Evolutionary conservation across 1,284 basidiomycete species (phyloP).

Genomic region (Cutaneotrichosporon daszewskae): DNA sequence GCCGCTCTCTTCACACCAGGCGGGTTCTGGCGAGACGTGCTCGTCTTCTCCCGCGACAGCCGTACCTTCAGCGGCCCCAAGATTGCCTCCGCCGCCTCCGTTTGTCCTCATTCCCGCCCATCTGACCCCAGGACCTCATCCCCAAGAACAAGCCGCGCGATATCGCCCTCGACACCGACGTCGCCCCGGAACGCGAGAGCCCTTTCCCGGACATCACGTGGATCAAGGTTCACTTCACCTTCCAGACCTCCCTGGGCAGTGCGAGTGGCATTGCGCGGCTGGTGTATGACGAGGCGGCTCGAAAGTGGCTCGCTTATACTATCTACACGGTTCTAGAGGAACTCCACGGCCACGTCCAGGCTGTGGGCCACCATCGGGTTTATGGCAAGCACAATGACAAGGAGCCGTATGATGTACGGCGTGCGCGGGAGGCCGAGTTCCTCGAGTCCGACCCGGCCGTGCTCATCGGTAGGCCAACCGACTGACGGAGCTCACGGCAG

Average conservation of each 20-base stretch:
- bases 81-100: constrained; percentile 27
- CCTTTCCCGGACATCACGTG: constrained; percentile 58
- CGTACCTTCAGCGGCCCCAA: constrained; percentile 25
- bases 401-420: constrained; percentile 27
- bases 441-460: constrained; percentile 49
- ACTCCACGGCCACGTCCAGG: constrained; percentile 54
- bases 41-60: constrained; percentile 35
- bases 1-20: constrained; percentile 3
- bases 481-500: constrained; percentile 4
- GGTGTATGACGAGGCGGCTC: constrained; percentile 51
- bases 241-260: constrained; percentile 54
- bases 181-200: constrained; percentile 45
- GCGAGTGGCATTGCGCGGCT: constrained; percentile 56
- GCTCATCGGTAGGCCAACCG: constrained; percentile 15
- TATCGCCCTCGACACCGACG: constrained; percentile 49
- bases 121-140: constrained; percentile 43
- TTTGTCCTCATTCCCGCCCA: constrained; percentile 3
- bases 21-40: constrained; percentile 15
- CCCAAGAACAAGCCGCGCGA: constrained; percentile 41
- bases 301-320: constrained; percentile 58
- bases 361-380: constrained; percentile 44
- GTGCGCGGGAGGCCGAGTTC: constrained; percentile 48
- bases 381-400: constrained; percentile 33
- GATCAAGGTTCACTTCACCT: constrained; percentile 58
- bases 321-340: constrained; percentile 60